Evolutionary conservation across 306 rosid genomes (phyloP).

Genomic region (Cucurbita pepo): DNA sequence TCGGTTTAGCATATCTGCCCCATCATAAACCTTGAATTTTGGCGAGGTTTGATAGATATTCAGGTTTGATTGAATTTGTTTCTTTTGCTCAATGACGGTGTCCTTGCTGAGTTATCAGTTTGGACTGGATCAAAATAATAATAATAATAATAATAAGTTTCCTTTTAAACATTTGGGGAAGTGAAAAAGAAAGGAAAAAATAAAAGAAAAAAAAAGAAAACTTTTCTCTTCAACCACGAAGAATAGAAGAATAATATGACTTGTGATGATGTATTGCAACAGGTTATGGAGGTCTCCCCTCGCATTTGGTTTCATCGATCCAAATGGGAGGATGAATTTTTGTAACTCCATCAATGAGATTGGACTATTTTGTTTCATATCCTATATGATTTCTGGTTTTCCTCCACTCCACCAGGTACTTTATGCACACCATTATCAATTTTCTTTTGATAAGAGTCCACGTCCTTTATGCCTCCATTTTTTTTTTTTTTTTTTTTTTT

Average conservation of each 20-base stretch:
- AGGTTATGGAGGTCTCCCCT: not conserved
- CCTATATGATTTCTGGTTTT: not conserved
- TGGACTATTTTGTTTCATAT: not conserved
- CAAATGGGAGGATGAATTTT: not conserved
- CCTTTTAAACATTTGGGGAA: not conserved
- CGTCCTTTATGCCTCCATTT: not conserved
- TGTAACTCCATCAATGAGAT: not conserved
- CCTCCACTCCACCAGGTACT: not conserved
- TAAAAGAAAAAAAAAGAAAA: not conserved
- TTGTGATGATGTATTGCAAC: not conserved
- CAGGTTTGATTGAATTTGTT: not conserved
- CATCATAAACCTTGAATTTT: conserved; percentile 27
- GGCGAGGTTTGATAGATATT: not conserved
- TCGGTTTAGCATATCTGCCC: conserved; percentile 86
- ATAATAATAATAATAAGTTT: too few relatives aligned
- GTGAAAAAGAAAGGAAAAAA: not conserved
- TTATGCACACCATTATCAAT: not conserved
- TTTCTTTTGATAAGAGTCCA: not conserved
- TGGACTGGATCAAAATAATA: not conserved
- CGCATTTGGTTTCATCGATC: not conserved
- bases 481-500: too few relatives aligned
- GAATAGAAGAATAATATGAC: not conserved
- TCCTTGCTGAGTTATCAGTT: not conserved
- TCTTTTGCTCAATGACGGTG: not conserved
- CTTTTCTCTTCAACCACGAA: not conserved